Base-by-base conservation (phyloP, 73 alveolate species). In the Diophrys appendiculata region DNA sequence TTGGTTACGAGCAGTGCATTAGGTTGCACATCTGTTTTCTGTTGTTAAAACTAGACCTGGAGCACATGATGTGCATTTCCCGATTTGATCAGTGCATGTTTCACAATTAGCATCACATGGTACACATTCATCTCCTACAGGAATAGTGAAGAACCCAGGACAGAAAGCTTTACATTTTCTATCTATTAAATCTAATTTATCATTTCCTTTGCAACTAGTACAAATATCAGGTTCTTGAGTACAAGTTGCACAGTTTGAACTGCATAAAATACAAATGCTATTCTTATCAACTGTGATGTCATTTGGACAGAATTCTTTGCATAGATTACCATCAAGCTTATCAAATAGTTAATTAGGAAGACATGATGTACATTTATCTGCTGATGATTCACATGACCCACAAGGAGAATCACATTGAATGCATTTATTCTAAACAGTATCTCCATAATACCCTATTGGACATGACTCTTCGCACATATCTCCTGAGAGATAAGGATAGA, bases 21-120 rank as follows among this genome's bases (percentile, higher is more conserved):
- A 23, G 5, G 76, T 33, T 30, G 76, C 76, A 28, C 93, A 85
- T 31, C 33, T 64, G 69, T 55, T 56, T 2, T 72, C 84, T 22
- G 86, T 0, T 64, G 83, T 85, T 0, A 78, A 60, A 33, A 85
- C 93, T 33, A 24, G 35, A 26, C 65, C 71, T 3, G 71, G 54
- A 1, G 28, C 29, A 32, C 93, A 85, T 29, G 77, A 25, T 1
- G 93, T 85, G 77, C 93, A 85, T 11, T 88, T 78, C 25, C 56
- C 54, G 0, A 52, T 65, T 29, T 79, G 70, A 13, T 86, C 82
- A 23, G 84, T 72, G 77, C 93, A 85, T 0, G 86, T 85, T 25
- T 1, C 1, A 28, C 93, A 85, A 29, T 54, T 77, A 0, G 56
- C 23, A 56, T 24, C 68, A 35, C 93, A 85, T 1, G 69, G 52